Evolutionary conservation across 345 rosid species (phyloP).

Genomic region (sweet orange (Citrus sinensis)): DVS_A1.0 CM039162.1:16892501-16893000

Average conservation of each 20-base stretch:
- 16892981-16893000: no score
- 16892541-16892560: no score
- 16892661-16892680: conserved; percentile 49
- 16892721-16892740: conserved; percentile 51
- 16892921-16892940: neutral
- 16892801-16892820: neutral
- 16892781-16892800: neutral
- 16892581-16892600: no score
- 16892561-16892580: no score
- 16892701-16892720: conserved; percentile 33
- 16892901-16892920: neutral
- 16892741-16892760: conserved; percentile 4
- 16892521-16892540: no score
- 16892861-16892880: neutral
- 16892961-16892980: no score
- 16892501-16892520: no score
- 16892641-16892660: conserved; percentile 16
- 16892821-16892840: neutral
- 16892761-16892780: neutral
- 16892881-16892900: neutral
- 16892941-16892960: no score
- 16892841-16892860: neutral
- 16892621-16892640: no score
- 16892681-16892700: conserved; percentile 52
- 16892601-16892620: no score